Conservation (phyloP, 306 rosid genomes). For the Hippophae rhamnoides region DNA sequence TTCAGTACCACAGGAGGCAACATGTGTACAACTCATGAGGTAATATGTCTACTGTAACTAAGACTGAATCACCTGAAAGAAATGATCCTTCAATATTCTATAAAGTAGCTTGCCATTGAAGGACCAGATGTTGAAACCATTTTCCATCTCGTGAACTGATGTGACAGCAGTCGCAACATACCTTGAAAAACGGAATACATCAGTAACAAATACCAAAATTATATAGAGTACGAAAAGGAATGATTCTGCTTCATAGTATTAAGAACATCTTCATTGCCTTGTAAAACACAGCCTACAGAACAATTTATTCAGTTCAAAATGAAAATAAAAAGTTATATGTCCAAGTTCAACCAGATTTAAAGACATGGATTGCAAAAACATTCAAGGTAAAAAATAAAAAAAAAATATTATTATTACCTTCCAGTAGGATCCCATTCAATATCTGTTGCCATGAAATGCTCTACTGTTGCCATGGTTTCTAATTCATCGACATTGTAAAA, state of each 20-base stretch:
- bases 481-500: conserved; percentile 76
- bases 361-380: not conserved
- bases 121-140: conserved; percentile 89
- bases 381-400: not conserved
- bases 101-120: conserved; percentile 82
- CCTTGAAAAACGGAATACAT: conserved; percentile 20
- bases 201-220: too few relatives aligned
- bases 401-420: conserved; percentile 34
- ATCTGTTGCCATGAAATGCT: conserved; percentile 76
- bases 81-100: conserved; percentile 69
- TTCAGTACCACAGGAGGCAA: not conserved
- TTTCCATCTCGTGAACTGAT: conserved; percentile 94
- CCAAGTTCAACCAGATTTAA: too few relatives aligned
- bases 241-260: not conserved
- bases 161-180: conserved; percentile 87
- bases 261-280: not conserved
- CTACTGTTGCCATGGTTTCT: conserved; percentile 72
- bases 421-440: conserved; percentile 95
- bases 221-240: not conserved
- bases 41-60: not conserved
- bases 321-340: not conserved
- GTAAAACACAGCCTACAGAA: not conserved
- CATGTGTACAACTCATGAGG: not conserved
- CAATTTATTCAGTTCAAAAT: not conserved
- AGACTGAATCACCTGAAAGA: conserved; percentile 53